Evolutionary conservation across 768 basidiomycete species (phyloP), one percentile per base, ranked within the genome.

Genomic region (Calocybe gangraenosa): DNA sequence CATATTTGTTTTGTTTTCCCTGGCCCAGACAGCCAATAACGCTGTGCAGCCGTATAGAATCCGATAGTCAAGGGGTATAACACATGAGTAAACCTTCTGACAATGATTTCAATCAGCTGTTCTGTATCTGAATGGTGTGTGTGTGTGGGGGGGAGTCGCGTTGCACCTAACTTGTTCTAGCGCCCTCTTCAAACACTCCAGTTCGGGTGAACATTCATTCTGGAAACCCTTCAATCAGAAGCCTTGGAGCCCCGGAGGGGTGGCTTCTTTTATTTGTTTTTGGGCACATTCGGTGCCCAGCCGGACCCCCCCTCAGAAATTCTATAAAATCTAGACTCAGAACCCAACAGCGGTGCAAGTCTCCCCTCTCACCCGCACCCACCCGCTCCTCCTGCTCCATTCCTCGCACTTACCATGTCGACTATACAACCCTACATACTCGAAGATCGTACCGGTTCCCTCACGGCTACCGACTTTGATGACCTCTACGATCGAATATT

Each of bases 401-500:
- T 18, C 21, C 28, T 13, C 19, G n/a, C 20, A 19, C 10, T 10
- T 33, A 25, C 28, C n/a, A 23, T 36, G 36, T 22, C 14, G 22
- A 23, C 23, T 3, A 20, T 35, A n/a, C 43, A 33, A 20, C 43
- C 43, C 3, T 44, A 44, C n/a, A 37, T 44, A 15, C 25, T 44
- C 15, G 43, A 44, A 28, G 43, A 44, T 23, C 43, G 43, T 17
- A 37, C 22, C 2, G 43, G 43, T 3, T 48, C 41, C 3, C 47
- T 43, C 47, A 65, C 71, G 10, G 63, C 66, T 37, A 74, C 82
- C 1, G 84, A 89, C 68, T 87, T 79, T 50, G 84, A 86, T 58
- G 86, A 89, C 54, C 76, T 87, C 53, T 88, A 87, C 58, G 86
- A 89, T 63, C 78, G 86, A 44, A 65, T 80, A 51, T 87, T 84